These are phyloP conservation scores for Sporisorium sorghi DNA, from an alignment of 1,284 basidiomycete genomes.

Conservation along the genomic window DNA sequence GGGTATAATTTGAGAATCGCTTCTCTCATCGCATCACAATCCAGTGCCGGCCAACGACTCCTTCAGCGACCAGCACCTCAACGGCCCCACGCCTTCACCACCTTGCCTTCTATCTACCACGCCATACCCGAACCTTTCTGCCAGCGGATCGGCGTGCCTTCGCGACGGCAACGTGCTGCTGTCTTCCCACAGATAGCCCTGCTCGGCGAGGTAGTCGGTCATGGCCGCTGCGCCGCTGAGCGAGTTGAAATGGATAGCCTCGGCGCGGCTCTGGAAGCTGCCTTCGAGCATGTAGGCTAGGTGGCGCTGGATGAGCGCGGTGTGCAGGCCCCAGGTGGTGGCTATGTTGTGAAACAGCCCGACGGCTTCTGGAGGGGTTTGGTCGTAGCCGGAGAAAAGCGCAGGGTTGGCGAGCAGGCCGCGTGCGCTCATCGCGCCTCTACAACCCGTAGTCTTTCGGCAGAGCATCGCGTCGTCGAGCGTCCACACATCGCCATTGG, in stretches of 20 bases:
- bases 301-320: conserved; percentile 73
- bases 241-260: conserved; percentile 73
- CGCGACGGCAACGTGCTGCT: background rate
- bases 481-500: conserved; percentile 75
- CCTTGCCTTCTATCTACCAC: background rate
- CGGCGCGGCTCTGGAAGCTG: conserved; percentile 70
- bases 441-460: conserved; percentile 72
- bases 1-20: background rate
- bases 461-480: conserved; percentile 71
- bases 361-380: conserved; percentile 73
- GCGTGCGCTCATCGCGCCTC: conserved; percentile 75
- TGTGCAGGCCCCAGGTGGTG: conserved; percentile 72
- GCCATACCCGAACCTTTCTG: conserved; percentile 26
- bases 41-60: conserved; percentile 32
- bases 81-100: conserved; percentile 12
- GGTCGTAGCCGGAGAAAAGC: conserved; percentile 73
- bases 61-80: conserved; percentile 23
- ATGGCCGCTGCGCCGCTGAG: conserved; percentile 71
- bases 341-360: conserved; percentile 72
- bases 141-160: conserved; percentile 29
- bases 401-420: conserved; percentile 76
- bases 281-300: conserved; percentile 75
- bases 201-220: conserved; percentile 72
- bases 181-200: conserved; percentile 55
- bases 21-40: background rate